Evolutionary conservation across 2,329 filamentous ascomycete species (phyloP), one percentile per base, ranked within the genome.

Genomic region (Fusarium liriodendri): DNA sequence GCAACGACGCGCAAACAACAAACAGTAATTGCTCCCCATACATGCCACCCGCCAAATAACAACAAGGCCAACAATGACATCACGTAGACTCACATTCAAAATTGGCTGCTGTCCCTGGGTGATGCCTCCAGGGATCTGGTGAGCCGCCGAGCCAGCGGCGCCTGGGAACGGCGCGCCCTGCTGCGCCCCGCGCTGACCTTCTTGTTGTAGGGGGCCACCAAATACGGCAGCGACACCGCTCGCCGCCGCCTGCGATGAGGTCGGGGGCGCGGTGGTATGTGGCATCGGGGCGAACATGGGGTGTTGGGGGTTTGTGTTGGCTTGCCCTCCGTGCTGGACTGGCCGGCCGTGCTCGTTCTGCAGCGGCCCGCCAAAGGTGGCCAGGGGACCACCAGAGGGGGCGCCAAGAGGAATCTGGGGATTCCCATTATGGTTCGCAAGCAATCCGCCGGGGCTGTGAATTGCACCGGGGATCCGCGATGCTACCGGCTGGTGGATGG

Each of bases 401-500:
- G 84, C 87, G 67, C 88, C 87, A 50, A 89, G 82, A 57, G 87
- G 83, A 57, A 88, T 88, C 40, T 87, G 82, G 32, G 89, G 86
- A 37, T 89, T 88, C 37, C 89, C 88, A 62, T 91, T 91, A 76
- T 95, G 91, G 75, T 92, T 94, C 10, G 92, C 90, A 42, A 98
- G 89, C 38, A 98, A 88, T 10, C 96, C 96, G 75, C 97, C 96
- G 2, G 96, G 96, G 54, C 95, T 97, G 81, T 98, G 96, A 66
- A 98, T 97, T 62, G 94, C 93, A 73, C 92, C 93, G 66, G 93
- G 85, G 72, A 95, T 87, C 83, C 95, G 87, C 80, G 95, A 91
- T 71, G 96, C 96, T 68, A 98, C 95, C 6, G 96, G 96, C 82
- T 98, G 96, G 83, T 98, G 96, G 77, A 98, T 92, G 64, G 95